Evolutionary conservation across 169 alveolate genomes (phyloP).

Genomic region (Prorocentrum cordatum): DNA sequence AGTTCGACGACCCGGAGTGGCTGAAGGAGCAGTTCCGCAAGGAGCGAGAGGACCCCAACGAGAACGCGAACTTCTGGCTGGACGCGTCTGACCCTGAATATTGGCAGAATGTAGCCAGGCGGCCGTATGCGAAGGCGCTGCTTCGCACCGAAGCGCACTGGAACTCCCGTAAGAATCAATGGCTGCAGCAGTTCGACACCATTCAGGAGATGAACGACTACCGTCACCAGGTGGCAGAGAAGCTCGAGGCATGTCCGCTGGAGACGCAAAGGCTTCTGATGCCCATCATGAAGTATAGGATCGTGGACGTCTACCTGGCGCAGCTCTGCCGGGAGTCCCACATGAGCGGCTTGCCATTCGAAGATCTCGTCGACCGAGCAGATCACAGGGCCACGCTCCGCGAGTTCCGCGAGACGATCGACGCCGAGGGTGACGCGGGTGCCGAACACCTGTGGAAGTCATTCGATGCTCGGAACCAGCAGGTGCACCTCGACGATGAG

Average conservation of each 20-base stretch:
- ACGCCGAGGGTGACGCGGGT: not conserved
- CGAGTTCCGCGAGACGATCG: too few relatives aligned
- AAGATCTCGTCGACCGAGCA: too few relatives aligned
- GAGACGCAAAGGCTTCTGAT: not conserved
- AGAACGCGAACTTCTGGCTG: not conserved
- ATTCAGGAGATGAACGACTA: not conserved
- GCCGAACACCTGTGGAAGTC: not conserved
- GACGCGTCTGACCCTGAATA: not conserved
- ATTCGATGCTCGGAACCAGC: not conserved
- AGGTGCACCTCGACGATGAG: not conserved
- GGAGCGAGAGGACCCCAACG: not conserved
- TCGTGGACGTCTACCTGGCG: not conserved
- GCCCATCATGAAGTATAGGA: not conserved
- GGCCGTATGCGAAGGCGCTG: not conserved
- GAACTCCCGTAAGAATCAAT: not conserved
- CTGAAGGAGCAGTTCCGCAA: too few relatives aligned
- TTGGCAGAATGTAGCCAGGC: not conserved
- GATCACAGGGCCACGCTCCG: too few relatives aligned
- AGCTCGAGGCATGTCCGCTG: not conserved
- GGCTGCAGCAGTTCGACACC: not conserved
- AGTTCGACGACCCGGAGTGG: too few relatives aligned
- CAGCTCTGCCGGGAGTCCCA: not conserved
- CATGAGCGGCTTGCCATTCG: too few relatives aligned
- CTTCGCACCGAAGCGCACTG: not conserved
- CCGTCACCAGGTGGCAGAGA: not conserved